phyloP scores from a whole-genome alignment of 139 green algal species.

The Raphidocelis subcapitata region DNA sequence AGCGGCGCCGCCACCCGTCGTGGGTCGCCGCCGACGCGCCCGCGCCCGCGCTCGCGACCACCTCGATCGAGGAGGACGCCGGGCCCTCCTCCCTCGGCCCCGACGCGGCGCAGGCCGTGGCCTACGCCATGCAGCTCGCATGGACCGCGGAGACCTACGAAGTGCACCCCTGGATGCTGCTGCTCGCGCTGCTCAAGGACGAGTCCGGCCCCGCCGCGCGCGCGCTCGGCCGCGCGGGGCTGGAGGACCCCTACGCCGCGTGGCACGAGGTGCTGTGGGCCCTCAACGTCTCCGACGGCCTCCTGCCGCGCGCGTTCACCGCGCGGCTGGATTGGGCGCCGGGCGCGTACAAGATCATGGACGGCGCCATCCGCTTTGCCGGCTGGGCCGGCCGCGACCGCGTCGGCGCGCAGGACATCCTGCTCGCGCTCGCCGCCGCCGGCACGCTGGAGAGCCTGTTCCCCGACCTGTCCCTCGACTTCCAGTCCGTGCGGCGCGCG shows the following conservation, averaged over 20 bases:
- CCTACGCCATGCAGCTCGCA: slow-evolving; percentile 50
- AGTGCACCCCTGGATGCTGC: slow-evolving; percentile 56
- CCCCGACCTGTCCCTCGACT: slow-evolving; percentile 48
- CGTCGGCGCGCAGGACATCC: slow-evolving; percentile 50
- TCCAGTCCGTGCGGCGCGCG: slow-evolving; percentile 41
- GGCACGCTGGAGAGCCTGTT: slow-evolving; percentile 49
- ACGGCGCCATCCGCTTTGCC: slow-evolving; percentile 40
- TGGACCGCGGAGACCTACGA: slow-evolving; percentile 47
- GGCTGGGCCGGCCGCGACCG: slow-evolving; percentile 43
- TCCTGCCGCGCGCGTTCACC: slow-evolving; percentile 37
- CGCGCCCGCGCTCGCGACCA: not conserved
- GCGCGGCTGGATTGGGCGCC: slow-evolving; percentile 38
- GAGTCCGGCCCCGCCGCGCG: slow-evolving; percentile 33
- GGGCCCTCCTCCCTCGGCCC: slow-evolving; percentile 15
- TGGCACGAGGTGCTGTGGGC: slow-evolving; percentile 67
- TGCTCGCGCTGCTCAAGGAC: slow-evolving; percentile 53
- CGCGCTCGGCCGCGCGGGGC: slow-evolving; percentile 37
- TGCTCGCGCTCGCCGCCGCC: slow-evolving; percentile 50
- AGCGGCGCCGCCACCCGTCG: not conserved
- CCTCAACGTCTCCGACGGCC: slow-evolving; percentile 45
- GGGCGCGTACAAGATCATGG: slow-evolving; percentile 36
- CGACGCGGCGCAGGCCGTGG: slow-evolving; percentile 30
- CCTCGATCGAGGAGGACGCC: slow-evolving; percentile 18
- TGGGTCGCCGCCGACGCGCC: not conserved
- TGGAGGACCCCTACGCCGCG: slow-evolving; percentile 53